A percentile compares a stretch with the other conserved stretches of the same genome.
Evolutionary conservation across 148 eudicot genomes (phyloP).

Genomic region (Fagopyrum esculentum): DNA sequence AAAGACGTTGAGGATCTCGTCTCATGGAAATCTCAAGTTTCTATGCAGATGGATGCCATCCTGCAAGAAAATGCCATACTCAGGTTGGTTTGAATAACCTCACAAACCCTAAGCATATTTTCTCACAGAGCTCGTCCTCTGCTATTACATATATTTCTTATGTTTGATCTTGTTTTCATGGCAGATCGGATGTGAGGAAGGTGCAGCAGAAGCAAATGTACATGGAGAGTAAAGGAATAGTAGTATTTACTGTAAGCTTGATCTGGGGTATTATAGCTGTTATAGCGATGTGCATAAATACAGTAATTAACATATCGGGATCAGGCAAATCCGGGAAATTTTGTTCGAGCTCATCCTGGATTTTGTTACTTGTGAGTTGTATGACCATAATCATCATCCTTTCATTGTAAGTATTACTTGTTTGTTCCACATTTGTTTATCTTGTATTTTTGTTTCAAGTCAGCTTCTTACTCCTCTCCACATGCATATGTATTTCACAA

Average conservation of each 20-base stretch:
- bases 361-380: slow-evolving; percentile 55
- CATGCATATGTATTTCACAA: background rate
- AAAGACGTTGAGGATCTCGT: slow-evolving; percentile 68
- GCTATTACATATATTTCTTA: background rate
- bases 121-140: too few relatives aligned
- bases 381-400: slow-evolving; percentile 47
- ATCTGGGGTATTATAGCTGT: slow-evolving; percentile 52
- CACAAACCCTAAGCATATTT: background rate
- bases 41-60: slow-evolving; percentile 58
- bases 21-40: slow-evolving; percentile 78
- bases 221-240: slow-evolving; percentile 85
- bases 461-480: background rate
- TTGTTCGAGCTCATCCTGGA: slow-evolving; percentile 78
- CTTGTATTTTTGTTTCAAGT: background rate
- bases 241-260: slow-evolving; percentile 54
- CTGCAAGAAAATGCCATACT: slow-evolving; percentile 51
- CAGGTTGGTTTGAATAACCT: slow-evolving; percentile 38
- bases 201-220: slow-evolving; percentile 58
- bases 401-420: slow-evolving; percentile 36
- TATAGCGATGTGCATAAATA: slow-evolving; percentile 41
- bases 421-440: background rate
- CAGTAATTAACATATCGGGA: slow-evolving; percentile 34
- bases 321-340: slow-evolving; percentile 61
- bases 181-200: slow-evolving; percentile 69
- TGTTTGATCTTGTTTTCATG: background rate